Percentiles rank a stretch among this genome's conserved stretches.
phyloP scores from a whole-genome alignment of 805 yeast species.

The Nakazawaea pomicola region DNA sequence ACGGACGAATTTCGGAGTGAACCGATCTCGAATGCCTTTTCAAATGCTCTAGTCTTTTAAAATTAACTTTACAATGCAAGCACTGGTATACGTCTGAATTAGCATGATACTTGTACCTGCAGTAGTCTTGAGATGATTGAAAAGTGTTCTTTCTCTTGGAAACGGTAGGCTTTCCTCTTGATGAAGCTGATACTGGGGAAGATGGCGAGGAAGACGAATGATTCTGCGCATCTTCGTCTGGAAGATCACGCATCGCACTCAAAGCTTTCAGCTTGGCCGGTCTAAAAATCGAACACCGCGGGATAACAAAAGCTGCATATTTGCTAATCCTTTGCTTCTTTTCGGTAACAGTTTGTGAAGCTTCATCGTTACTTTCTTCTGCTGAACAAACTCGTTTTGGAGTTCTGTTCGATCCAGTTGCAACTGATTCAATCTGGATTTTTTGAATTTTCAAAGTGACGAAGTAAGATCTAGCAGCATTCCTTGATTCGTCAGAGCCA shows the following conservation, averaged over 20 bases:
- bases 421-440: constrained; percentile 2
- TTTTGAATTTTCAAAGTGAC: constrained; percentile 1
- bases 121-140: not conserved
- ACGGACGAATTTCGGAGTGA: constrained; percentile 57
- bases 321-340: not conserved
- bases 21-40: constrained; percentile 64
- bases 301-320: not conserved
- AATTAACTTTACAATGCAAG: constrained; percentile 17
- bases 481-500: no score
- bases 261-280: constrained; percentile 3
- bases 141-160: not conserved
- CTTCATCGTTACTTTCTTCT: no score
- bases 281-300: not conserved
- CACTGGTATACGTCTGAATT: constrained; percentile 1
- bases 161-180: not conserved
- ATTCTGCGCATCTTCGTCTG: not conserved
- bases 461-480: not conserved
- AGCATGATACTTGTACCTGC: not conserved
- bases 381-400: no score
- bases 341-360: no score
- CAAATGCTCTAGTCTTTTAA: constrained; percentile 62
- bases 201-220: no score
- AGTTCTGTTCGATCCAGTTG: constrained; percentile 1
- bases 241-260: not conserved
- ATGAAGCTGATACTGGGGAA: not conserved